Percentiles rank a stretch among this genome's conserved stretches.
Conservation (phyloP, 1,284 basidiomycete genomes). For the Boletus mariae region DNA sequence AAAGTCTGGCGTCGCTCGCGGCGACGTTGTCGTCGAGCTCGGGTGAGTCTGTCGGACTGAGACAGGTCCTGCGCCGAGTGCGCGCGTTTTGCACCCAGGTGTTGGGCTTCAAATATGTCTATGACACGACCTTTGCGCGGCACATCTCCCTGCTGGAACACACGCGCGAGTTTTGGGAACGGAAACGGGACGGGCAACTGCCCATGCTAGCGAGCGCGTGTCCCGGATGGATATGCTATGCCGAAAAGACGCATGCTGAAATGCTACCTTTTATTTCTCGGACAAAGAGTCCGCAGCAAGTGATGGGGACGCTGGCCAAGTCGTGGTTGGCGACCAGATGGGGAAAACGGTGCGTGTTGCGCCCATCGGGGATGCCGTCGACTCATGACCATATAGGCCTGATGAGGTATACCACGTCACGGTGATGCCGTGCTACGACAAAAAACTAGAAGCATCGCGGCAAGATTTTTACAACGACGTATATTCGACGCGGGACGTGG, state of each 20-base stretch:
- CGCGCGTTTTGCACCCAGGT: slow-evolving; percentile 56
- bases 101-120: slow-evolving; percentile 74
- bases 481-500: slow-evolving; percentile 86
- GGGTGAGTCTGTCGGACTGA: slow-evolving; percentile 48
- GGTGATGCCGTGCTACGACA: slow-evolving; percentile 99
- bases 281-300: slow-evolving; percentile 91
- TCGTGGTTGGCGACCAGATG: slow-evolving; percentile 68
- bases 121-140: slow-evolving; percentile 93
- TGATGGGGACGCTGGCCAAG: slow-evolving; percentile 93
- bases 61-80: slow-evolving; percentile 66
- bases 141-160: slow-evolving; percentile 86
- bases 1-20: slow-evolving; percentile 86
- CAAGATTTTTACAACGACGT: slow-evolving; percentile 83
- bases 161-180: slow-evolving; percentile 76
- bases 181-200: slow-evolving; percentile 47
- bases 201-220: slow-evolving; percentile 96
- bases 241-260: slow-evolving; percentile 95
- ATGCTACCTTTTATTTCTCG: slow-evolving; percentile 87
- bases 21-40: slow-evolving; percentile 59
- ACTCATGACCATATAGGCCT: slow-evolving; percentile 47
- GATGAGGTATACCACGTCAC: slow-evolving; percentile 91
- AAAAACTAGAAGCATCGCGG: slow-evolving; percentile 96
- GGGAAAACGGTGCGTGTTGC: slow-evolving; percentile 57
- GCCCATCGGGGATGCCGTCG: slow-evolving; percentile 2
- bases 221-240: slow-evolving; percentile 99